These are phyloP conservation scores for Ophiorrhiza pumila DNA, from an alignment of 257 asterid species.

Conservation along the genomic window DNA sequence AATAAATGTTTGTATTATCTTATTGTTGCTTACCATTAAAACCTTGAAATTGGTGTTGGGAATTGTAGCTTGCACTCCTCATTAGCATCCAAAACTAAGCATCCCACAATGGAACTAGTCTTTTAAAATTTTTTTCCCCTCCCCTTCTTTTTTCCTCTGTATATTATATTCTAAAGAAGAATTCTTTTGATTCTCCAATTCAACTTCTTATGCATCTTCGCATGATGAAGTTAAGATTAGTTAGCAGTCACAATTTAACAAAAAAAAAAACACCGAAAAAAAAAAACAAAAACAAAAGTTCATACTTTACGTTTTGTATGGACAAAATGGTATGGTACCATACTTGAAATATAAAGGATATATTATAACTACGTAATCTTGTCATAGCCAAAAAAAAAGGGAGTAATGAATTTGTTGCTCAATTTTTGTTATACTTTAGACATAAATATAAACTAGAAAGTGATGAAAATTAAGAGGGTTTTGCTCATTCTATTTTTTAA, in stretches of 20 bases:
- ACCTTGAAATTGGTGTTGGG: not conserved
- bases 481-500: no score
- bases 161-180: not conserved
- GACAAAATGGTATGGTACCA: not conserved
- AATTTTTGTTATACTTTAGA: no score
- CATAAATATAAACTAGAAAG: no score
- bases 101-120: not conserved
- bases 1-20: not conserved
- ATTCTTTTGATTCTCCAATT: not conserved
- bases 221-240: not conserved
- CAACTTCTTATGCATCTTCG: not conserved
- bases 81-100: not conserved
- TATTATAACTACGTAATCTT: no score
- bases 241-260: not conserved
- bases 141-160: no score
- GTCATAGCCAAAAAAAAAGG: no score
- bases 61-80: slow-evolving; percentile 1
- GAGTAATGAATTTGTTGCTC: not conserved
- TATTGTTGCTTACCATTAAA: not conserved
- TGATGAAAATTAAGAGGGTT: no score
- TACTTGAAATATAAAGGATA: no score
- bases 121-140: no score
- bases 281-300: not conserved
- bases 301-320: not conserved
- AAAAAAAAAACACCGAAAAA: no score